Conservation (phyloP, 1,139 yeast genomes). For the Ashbya aceris region DNA sequence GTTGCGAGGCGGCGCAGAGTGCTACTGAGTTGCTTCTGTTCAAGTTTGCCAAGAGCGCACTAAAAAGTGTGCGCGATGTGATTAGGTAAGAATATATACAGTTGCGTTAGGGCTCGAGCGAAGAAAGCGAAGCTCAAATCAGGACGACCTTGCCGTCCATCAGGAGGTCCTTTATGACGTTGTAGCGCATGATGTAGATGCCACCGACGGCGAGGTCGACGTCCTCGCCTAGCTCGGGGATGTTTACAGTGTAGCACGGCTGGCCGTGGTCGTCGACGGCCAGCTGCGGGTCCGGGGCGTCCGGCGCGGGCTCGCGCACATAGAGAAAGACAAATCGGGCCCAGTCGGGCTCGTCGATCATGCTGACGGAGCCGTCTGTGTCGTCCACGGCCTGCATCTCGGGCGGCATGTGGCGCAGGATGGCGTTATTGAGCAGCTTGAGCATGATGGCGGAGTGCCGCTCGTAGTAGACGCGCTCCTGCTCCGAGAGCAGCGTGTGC, state of each 20-base stretch:
- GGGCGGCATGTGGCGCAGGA: conserved; percentile 59
- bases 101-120: no score
- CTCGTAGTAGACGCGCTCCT: conserved; percentile 57
- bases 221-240: conserved; percentile 39
- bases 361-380: conserved; percentile 60
- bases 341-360: conserved; percentile 73
- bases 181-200: conserved; percentile 67
- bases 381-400: conserved; percentile 69
- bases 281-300: conserved; percentile 29
- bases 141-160: conserved; percentile 22
- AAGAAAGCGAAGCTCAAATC: conserved; percentile 11
- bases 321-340: conserved; percentile 67
- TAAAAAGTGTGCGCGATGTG: no score
- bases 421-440: conserved; percentile 58
- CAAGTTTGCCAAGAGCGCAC: no score
- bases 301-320: conserved; percentile 33
- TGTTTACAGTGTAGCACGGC: conserved; percentile 23
- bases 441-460: conserved; percentile 56
- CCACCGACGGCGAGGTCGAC: conserved; percentile 58
- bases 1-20: no score
- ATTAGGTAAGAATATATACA: no score
- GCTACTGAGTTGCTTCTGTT: no score
- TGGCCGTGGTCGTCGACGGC: conserved; percentile 22
- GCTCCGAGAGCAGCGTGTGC: conserved; percentile 37
- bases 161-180: conserved; percentile 28